Evolutionary conservation across 2,329 filamentous ascomycete species (phyloP).

Genomic region (Talaromyces sp.): DNA sequence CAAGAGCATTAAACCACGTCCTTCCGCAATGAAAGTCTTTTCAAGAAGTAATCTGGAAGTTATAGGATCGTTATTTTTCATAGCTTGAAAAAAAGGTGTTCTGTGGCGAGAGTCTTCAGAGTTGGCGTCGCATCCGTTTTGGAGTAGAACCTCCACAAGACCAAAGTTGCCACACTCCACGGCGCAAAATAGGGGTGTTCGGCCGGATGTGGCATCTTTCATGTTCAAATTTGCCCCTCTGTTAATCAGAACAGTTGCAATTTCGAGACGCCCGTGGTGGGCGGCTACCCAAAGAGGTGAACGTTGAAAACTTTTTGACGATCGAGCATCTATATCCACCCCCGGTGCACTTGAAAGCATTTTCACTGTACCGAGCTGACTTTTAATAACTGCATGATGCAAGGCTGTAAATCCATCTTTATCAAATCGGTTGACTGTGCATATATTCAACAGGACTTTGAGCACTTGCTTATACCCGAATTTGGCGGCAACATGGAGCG

Average conservation of each 20-base stretch:
- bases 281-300: slow-evolving; percentile 11
- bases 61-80: too few species aligned
- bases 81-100: not conserved
- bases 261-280: slow-evolving; percentile 4
- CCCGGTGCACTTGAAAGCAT: slow-evolving; percentile 2
- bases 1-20: too few species aligned
- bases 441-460: slow-evolving; percentile 4
- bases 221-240: not conserved
- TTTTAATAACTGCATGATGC: slow-evolving; percentile 9
- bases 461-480: slow-evolving; percentile 11
- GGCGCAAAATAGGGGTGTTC: slow-evolving; percentile 5
- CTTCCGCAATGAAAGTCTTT: too few species aligned
- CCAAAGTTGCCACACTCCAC: slow-evolving; percentile 3
- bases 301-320: not conserved
- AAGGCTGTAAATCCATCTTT: slow-evolving; percentile 7
- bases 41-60: too few species aligned
- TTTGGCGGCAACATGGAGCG: slow-evolving; percentile 18
- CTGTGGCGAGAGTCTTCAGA: not conserved
- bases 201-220: not conserved
- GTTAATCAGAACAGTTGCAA: slow-evolving; percentile 5
- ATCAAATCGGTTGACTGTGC: slow-evolving; percentile 3
- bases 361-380: not conserved
- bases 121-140: not conserved
- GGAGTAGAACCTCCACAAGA: slow-evolving; percentile 6
- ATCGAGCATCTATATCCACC: not conserved